Conservation (phyloP, 169 alveolate genomes). For the Plasmodium coatneyi region DNA sequence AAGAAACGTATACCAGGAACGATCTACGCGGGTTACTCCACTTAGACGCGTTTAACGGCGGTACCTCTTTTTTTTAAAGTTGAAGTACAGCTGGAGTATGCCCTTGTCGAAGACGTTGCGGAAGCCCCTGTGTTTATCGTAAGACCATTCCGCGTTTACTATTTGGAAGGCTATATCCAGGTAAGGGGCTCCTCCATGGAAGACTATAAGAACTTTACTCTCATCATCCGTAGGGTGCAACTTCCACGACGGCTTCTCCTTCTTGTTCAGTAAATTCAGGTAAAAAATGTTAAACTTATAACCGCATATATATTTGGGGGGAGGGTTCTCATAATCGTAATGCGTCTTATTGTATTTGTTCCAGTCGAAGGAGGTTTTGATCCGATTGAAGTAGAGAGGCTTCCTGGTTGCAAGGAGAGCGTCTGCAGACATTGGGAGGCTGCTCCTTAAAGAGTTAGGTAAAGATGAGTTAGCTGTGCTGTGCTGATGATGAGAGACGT, state of each 20-base stretch:
- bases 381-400: constrained; percentile 96
- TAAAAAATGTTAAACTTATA: constrained; percentile 97
- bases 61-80: constrained; percentile 92
- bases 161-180: constrained; percentile 96
- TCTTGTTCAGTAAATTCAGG: constrained; percentile 94
- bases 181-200: constrained; percentile 98
- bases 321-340: constrained; percentile 97
- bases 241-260: constrained; percentile 94
- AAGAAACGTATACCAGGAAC: background rate
- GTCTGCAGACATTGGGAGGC: background rate
- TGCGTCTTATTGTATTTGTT: constrained; percentile 97
- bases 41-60: constrained; percentile 84
- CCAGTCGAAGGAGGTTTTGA: constrained; percentile 97
- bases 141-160: constrained; percentile 97
- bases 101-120: constrained; percentile 92
- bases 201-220: constrained; percentile 91
- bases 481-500: background rate
- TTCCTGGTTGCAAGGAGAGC: constrained; percentile 71
- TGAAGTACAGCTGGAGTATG: constrained; percentile 92
- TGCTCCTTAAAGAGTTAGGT: background rate
- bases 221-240: constrained; percentile 90
- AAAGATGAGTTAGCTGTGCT: background rate
- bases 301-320: constrained; percentile 97
- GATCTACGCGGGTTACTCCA: too few relatives aligned
- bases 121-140: constrained; percentile 92